Base-by-base conservation (phyloP, 2,329 filamentous ascomycete species). In the Nigrospora oryzae region DNA sequence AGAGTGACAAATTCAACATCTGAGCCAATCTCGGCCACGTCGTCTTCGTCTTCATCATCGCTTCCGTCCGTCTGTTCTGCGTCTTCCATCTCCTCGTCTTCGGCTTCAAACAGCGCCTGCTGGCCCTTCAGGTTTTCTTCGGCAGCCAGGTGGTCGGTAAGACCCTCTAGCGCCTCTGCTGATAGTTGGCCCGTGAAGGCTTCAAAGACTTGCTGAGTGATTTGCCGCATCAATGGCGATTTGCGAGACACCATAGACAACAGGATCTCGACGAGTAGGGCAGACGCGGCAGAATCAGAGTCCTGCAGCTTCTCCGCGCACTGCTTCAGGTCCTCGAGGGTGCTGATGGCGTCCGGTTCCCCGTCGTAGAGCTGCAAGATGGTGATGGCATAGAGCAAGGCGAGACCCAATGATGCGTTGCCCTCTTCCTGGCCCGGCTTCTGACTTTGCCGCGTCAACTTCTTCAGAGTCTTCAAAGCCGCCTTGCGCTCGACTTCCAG, bases 281-380 rank as follows among this genome's bases (percentile, higher is more conserved):
- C 82, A 0, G 88, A 85, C 11, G 72, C 71, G 7, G 75, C 77
- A 1, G 69, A 64, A 35, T 77, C 65, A 50, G 79, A 72, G 0
- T 73, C 69, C 52, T 81, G 75, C 41, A 85, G 71, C 56, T 81
- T 82, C 37, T 85, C 74, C 47, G 84, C 84, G 61, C 85, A 89
- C 47, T 84, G 72, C 52, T 84, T 78, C n/a, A 96, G 73, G 54
- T 96, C 91, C 44, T 86, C 79, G 10, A 96, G 69, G 49, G 93
- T 83, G 40, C 84, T 82, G 17, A 95, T 77, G 0, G 89, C 87
- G 58, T 97, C 93, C 0, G 85, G 74, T 47, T 95, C 89, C 19
- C 89, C 87, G 56, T 91, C 90, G 67, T 95, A 95, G 10, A 95
- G 75, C 62, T 96, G 89, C 45, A 97, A 73, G 13, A 96, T 78